Percentiles rank a stretch among this genome's conserved stretches.
These are phyloP conservation scores for Glomus cerebriforme DNA, from an alignment of 192 early-diverging fungal genomes.

Conservation along the genomic window DNA sequence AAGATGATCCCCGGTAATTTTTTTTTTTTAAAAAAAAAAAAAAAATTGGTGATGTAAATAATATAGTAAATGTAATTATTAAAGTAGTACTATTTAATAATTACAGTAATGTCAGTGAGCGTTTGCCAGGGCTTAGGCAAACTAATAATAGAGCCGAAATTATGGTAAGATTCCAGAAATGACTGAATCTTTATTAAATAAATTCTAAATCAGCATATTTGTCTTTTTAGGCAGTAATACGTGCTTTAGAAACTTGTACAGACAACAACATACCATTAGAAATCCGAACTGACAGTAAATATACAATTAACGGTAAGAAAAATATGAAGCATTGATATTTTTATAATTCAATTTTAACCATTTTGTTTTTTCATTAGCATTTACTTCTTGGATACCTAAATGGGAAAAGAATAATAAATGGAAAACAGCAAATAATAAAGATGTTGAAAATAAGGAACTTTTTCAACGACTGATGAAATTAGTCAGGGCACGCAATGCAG, in stretches of 20 bases:
- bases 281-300: constrained; percentile 80
- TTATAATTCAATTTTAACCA: background rate
- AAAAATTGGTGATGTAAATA: background rate
- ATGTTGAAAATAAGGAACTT: constrained; percentile 80
- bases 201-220: background rate
- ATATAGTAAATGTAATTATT: background rate
- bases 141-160: constrained; percentile 80
- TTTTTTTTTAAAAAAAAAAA: too few relatives aligned
- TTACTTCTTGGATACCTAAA: constrained; percentile 65
- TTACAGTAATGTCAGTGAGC: constrained; percentile 62
- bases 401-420: constrained; percentile 74
- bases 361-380: constrained; percentile 38
- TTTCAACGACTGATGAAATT: constrained; percentile 57
- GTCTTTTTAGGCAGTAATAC: constrained; percentile 50
- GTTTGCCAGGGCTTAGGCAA: constrained; percentile 51
- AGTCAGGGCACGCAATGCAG: constrained; percentile 44
- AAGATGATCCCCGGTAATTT: constrained; percentile 60
- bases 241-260: constrained; percentile 53
- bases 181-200: background rate
- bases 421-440: constrained; percentile 52
- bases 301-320: constrained; percentile 63
- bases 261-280: constrained; percentile 42
- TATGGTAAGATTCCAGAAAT: constrained; percentile 37
- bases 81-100: background rate
- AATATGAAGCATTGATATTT: background rate